Evolutionary conservation across 306 rosid species (phyloP), one percentile per base, ranked within the genome.

Genomic region (Astragalus glycyphyllos): DNA sequence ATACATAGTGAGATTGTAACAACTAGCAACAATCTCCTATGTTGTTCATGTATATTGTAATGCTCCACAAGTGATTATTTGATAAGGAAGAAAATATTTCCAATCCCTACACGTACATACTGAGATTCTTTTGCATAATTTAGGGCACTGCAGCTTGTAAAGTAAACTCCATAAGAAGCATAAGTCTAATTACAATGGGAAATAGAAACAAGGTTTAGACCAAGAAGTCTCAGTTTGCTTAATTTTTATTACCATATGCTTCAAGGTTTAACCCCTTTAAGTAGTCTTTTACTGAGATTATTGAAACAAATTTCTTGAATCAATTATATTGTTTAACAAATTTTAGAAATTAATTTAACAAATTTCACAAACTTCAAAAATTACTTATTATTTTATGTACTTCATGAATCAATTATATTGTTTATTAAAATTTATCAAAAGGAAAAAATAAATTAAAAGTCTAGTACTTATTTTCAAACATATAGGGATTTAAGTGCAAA

Each of bases 51-150:
- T 77, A 74, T 64, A 75, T 74, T 78, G 72, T 81, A 68, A 75
- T 48, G 60, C 72, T 58, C 75, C 51, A 58, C 47, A 46, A 38
- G 23, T 71, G 78, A 58, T 76, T 56, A 72, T 51, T 55, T 62
- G 72, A 50, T 46, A 57, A 64, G 79, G 69, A 76, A 79, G 74
- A 75, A 67, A 58, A 29, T 63, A 23, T 68, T 63, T 59, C 45
- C 58, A 37, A 58, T 34, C 15, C 59, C 58, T 56, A 35, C 69
- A 53, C 50, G 20, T 50, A 67, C 55, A 35, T 0, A 64, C 50
- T 32, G 41, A 73, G 44, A 81, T 79, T 81, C 78, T 79, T 81
- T 73, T 67, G 54, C 78, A 76, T 66, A 71, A 82, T 51, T 77
- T 74, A 77, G 76, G 70, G 58, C 29, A 71, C 32, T 74, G 61